These are phyloP conservation scores for Magnaporthales sp. DNA, from an alignment of 2,329 filamentous ascomycete species.

Conservation along the genomic window DNA sequence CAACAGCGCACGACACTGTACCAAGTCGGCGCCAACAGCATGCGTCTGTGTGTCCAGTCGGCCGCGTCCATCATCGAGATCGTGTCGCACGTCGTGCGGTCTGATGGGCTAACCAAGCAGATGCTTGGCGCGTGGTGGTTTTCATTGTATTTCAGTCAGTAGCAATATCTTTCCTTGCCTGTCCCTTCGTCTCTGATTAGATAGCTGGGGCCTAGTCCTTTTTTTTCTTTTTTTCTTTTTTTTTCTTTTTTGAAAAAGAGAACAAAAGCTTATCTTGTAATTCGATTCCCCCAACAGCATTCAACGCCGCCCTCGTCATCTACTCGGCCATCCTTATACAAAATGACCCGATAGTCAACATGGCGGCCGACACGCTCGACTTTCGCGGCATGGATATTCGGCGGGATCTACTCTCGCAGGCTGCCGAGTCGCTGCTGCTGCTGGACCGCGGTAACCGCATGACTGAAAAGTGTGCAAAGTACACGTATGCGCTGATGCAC, in stretches of 20 bases:
- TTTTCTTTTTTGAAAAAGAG: background rate
- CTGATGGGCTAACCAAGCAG: conserved; percentile 8
- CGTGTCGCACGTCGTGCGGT: conserved; percentile 11
- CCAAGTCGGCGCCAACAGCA: conserved; percentile 14
- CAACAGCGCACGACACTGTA: conserved; percentile 6
- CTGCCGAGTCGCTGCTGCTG: background rate
- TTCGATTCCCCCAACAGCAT: conserved; percentile 6
- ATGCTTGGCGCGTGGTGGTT: conserved; percentile 23
- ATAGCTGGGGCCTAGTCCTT: too few species aligned
- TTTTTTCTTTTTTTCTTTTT: background rate
- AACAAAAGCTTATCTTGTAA: background rate
- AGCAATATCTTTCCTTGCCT: background rate
- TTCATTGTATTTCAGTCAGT: conserved; percentile 21
- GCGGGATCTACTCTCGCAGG: background rate
- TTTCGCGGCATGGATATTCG: background rate
- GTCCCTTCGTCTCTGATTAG: background rate
- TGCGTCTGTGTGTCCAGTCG: conserved; percentile 13
- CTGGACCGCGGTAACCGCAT: conserved; percentile 1
- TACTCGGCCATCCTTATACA: background rate
- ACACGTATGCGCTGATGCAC: background rate
- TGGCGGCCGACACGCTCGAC: background rate
- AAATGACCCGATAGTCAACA: background rate
- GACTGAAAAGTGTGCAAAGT: conserved; percentile 2
- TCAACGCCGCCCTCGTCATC: conserved; percentile 15
- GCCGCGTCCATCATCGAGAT: conserved; percentile 16